Percentiles rank a stretch among this genome's conserved stretches.
phyloP scores from a whole-genome alignment of 176 grass and related monocot species.

The Zea luxurians region DNA sequence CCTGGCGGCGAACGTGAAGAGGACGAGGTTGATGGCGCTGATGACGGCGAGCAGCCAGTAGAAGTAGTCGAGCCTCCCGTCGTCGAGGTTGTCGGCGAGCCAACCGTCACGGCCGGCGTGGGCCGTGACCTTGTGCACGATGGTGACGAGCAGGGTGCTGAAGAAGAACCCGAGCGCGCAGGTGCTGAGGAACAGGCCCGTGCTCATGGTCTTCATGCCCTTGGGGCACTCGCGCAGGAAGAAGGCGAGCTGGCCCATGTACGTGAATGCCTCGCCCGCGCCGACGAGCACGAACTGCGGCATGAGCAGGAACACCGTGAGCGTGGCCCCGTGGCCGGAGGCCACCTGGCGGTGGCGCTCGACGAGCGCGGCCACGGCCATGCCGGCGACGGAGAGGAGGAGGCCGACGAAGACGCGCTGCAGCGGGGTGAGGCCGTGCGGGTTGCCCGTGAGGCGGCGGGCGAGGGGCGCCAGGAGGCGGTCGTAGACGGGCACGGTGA shows the following conservation, averaged over 20 bases:
- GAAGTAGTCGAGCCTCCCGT: conserved; percentile 87
- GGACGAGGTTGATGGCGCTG: conserved; percentile 48
- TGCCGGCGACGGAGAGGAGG: conserved; percentile 66
- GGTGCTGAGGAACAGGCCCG: conserved; percentile 90
- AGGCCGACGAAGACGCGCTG: conserved; percentile 81
- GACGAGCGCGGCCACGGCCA: conserved; percentile 60
- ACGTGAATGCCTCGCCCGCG: conserved; percentile 91
- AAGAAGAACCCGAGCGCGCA: conserved; percentile 87
- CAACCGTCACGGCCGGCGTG: conserved; percentile 47
- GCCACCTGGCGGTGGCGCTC: conserved; percentile 53
- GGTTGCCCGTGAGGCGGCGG: conserved; percentile 59
- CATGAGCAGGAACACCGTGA: conserved; percentile 79
- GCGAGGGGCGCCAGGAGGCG: conserved; percentile 53
- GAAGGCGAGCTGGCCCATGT: conserved; percentile 95
- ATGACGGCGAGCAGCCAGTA: conserved; percentile 80
- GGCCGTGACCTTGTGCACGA: conserved; percentile 66
- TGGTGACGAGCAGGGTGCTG: conserved; percentile 72
- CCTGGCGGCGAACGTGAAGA: conserved; percentile 57
- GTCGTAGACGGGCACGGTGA: conserved; percentile 87
- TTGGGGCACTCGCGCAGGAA: conserved; percentile 93
- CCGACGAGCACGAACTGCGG: conserved; percentile 94
- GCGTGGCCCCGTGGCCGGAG: conserved; percentile 9
- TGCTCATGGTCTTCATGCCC: conserved; percentile 99
- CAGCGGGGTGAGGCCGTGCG: conserved; percentile 74
- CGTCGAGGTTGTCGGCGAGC: conserved; percentile 73